phyloP scores from a whole-genome alignment of 768 basidiomycete species.

The Lentinula edodes region DNA sequence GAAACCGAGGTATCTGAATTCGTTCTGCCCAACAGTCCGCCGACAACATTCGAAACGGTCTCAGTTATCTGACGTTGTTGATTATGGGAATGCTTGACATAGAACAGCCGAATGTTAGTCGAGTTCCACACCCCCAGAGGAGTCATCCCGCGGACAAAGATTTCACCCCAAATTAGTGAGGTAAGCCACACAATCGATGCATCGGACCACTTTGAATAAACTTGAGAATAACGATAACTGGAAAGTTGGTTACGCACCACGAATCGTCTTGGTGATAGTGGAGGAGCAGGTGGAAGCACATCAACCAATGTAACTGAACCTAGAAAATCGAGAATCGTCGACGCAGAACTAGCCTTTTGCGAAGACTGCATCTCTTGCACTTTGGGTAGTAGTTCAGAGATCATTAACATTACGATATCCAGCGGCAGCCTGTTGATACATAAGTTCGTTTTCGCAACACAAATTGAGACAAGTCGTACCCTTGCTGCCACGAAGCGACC shows the following conservation, averaged over 20 bases:
- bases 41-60: constrained; percentile 75
- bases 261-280: constrained; percentile 68
- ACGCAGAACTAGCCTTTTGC: constrained; percentile 57
- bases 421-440: constrained; percentile 63
- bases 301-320: constrained; percentile 62
- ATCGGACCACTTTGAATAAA: constrained; percentile 75
- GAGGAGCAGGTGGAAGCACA: constrained; percentile 67
- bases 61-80: constrained; percentile 72
- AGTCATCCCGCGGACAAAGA: constrained; percentile 86
- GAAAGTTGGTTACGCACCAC: constrained; percentile 41
- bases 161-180: constrained; percentile 91
- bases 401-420: constrained; percentile 81
- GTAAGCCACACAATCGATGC: constrained; percentile 90
- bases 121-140: constrained; percentile 88
- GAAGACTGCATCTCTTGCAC: constrained; percentile 76
- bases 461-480: constrained; percentile 37
- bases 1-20: constrained; percentile 28
- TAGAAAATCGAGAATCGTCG: constrained; percentile 71
- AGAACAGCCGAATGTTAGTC: constrained; percentile 84
- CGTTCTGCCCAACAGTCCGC: constrained; percentile 58
- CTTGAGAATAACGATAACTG: constrained; percentile 6
- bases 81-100: constrained; percentile 78
- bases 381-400: constrained; percentile 83
- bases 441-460: constrained; percentile 10
- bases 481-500: constrained; percentile 96